phyloP scores from a whole-genome alignment of 257 asterid genomes.

The Leptodermis oblonga region DNA sequence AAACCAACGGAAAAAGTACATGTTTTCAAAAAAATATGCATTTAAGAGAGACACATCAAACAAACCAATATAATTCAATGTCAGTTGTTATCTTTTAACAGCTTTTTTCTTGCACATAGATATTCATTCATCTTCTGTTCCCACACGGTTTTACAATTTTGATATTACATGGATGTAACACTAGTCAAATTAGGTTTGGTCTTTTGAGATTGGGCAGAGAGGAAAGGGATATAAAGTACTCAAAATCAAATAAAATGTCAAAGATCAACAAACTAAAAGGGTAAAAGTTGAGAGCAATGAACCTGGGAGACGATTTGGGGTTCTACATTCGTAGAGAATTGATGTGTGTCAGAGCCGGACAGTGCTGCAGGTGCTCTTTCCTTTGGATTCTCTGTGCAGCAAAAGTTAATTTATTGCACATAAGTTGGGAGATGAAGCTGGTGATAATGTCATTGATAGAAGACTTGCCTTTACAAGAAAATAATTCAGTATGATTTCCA shows the following conservation, averaged over 20 bases:
- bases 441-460: slow-evolving; percentile 14
- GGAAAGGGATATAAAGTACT: neutral
- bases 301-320: slow-evolving; percentile 18
- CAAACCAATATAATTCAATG: neutral
- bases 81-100: neutral
- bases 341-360: slow-evolving; percentile 28
- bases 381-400: slow-evolving; percentile 33
- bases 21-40: slow-evolving; percentile 14
- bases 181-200: neutral
- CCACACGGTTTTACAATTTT: neutral
- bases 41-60: neutral
- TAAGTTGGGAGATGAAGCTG: slow-evolving; percentile 1
- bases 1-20: slow-evolving; percentile 20
- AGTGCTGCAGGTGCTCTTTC: slow-evolving; percentile 28
- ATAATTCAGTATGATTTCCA: slow-evolving; percentile 18
- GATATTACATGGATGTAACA: neutral
- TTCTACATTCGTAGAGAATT: slow-evolving; percentile 30
- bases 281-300: slow-evolving; percentile 7
- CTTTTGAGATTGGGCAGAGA: neutral
- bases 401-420: slow-evolving; percentile 17
- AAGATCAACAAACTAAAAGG: neutral
- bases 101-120: neutral
- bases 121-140: neutral
- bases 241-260: neutral
- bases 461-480: slow-evolving; percentile 35